Base-by-base conservation (phyloP, 345 rosid species). In the Garcia nutans region DNA sequence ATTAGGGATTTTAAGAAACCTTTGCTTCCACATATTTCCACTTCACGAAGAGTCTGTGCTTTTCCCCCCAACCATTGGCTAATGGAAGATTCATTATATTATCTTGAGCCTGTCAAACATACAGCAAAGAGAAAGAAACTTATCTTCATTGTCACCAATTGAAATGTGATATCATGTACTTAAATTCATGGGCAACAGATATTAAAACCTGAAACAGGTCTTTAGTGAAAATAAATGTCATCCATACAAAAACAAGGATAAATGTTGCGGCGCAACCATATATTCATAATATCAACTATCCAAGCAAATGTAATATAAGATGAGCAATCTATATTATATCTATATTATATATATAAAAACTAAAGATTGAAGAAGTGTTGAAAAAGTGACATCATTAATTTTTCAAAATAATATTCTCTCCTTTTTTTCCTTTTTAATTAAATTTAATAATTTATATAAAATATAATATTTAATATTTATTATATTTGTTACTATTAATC, bases 61-160 rank as follows among this genome's bases (percentile, higher is more conserved):
- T 96, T 79, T 87, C 95, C 54, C 98, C 99, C 98, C 99, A 96
- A n/a, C 94, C 97, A 85, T 89, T 92, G 74, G 92, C 79, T 77
- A 96, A 79, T 20, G 89, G 96, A 86, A 92, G 97, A 86, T 89
- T 93, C 93, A 88, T 89, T 15, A 92, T 75, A 82, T 92, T 92
- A 84, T 96, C 99, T 80, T 92, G 97, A 78, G 99, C 98, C 99
- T 96, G 88, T 81, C 76, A 84, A 78, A 70, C 64, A 85, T 61
- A 73, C 2, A 33, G 57, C 65, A 66, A 49, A n/a, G 6, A 55
- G 5, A 75, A 71, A 55, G 47, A 70, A 55, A 45, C 74, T 60
- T 71, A 45, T 75, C 19, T 65, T 80, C 58, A 81, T 75, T 42
- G 62, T 70, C 52, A 58, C 61, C 58, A 62, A 71, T 59, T 9